Evolutionary conservation across 768 basidiomycete genomes (phyloP).

Genomic region (Serendipita indica): DNA sequence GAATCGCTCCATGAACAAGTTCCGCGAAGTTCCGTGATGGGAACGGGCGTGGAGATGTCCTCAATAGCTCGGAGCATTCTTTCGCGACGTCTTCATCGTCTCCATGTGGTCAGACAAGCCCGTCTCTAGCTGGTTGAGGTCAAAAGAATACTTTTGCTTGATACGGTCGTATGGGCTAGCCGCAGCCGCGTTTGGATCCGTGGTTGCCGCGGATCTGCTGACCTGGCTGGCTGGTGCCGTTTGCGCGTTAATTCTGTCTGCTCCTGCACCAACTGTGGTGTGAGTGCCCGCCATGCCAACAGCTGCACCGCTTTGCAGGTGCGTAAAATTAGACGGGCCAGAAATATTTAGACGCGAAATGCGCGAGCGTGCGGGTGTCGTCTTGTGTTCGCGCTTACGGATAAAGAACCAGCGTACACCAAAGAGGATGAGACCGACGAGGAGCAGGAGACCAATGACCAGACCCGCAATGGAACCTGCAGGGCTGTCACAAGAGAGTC

Average conservation of each 20-base stretch:
- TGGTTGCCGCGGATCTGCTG: neutral
- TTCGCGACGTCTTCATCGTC: neutral
- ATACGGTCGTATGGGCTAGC: neutral
- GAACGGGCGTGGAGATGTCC: neutral
- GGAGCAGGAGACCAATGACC: neutral
- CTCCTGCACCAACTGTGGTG: neutral
- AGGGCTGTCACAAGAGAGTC: neutral
- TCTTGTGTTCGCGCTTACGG: neutral
- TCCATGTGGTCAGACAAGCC: neutral
- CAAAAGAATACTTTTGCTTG: constrained; percentile 7
- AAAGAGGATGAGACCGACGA: neutral
- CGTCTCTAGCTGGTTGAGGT: neutral
- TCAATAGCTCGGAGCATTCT: neutral
- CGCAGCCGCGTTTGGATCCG: neutral
- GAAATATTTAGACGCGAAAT: neutral
- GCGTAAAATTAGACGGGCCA: neutral
- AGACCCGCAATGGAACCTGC: neutral
- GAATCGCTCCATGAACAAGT: too few species aligned
- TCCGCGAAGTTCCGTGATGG: too few species aligned
- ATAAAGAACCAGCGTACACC: neutral
- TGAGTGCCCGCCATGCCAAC: too few species aligned
- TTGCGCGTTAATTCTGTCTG: neutral
- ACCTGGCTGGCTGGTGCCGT: neutral
- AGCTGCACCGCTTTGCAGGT: neutral
- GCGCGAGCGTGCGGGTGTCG: neutral